These are phyloP conservation scores for Fusarium xylarioides DNA, from an alignment of 2,329 filamentous ascomycete genomes.

Conservation along the genomic window DNA sequence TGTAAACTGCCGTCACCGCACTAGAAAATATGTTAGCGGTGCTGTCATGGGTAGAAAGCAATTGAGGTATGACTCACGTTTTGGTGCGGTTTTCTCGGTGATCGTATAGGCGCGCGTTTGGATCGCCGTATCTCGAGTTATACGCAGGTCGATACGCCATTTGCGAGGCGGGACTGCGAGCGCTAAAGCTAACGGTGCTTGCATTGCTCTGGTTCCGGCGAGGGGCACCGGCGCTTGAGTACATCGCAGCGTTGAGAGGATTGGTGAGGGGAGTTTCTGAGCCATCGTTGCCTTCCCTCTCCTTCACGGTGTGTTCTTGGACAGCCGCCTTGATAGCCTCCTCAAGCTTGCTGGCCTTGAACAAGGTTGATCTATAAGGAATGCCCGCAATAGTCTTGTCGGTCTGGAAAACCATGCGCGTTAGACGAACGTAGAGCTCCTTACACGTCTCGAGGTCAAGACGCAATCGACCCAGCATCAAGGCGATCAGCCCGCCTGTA, in stretches of 20 bases:
- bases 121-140: conserved; percentile 75
- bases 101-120: conserved; percentile 89
- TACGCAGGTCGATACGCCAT: conserved; percentile 60
- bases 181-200: conserved; percentile 84
- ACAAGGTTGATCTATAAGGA: conserved; percentile 90
- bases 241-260: conserved; percentile 53
- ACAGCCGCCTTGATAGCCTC: conserved; percentile 93
- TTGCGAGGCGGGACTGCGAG: conserved; percentile 67
- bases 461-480: conserved; percentile 91
- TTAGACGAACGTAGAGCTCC: conserved; percentile 95
- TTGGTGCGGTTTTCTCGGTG: conserved; percentile 85
- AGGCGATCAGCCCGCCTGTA: conserved; percentile 94
- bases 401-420: conserved; percentile 92
- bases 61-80: conserved; percentile 68
- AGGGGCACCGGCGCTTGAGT: conserved; percentile 55
- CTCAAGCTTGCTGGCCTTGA: conserved; percentile 96
- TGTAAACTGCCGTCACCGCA: conserved; percentile 89
- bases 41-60: neutral
- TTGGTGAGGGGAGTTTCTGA: conserved; percentile 51
- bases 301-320: conserved; percentile 80
- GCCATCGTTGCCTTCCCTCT: conserved; percentile 84
- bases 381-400: conserved; percentile 98
- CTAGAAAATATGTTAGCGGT: conserved; percentile 56
- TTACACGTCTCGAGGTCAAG: conserved; percentile 97
- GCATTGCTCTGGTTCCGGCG: conserved; percentile 79